Conservation (phyloP, 805 yeast species). For the Ogataea glucozyma region DNA sequence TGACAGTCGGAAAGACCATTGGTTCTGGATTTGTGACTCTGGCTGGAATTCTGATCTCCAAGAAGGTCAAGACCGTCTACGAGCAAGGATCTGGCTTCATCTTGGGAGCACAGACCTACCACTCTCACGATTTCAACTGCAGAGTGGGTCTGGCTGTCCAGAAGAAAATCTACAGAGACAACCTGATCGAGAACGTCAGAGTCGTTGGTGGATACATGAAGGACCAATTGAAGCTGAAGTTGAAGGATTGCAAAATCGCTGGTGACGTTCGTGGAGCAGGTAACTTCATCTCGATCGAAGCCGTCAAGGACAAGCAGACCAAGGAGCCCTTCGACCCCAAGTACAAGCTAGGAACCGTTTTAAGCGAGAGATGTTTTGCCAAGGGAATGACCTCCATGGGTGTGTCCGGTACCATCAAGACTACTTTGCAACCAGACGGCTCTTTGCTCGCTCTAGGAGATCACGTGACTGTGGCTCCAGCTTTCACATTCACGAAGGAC, state of each 20-base stretch:
- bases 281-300: constrained; percentile 58
- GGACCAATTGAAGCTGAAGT: constrained; percentile 35
- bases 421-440: constrained; percentile 32
- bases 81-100: constrained; percentile 43
- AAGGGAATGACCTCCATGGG: constrained; percentile 53
- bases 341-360: constrained; percentile 39
- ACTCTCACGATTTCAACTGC: constrained; percentile 49
- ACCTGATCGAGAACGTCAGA: constrained; percentile 42
- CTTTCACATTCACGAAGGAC: constrained; percentile 43
- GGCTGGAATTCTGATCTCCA: constrained; percentile 47
- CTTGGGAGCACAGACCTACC: constrained; percentile 53
- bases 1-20: constrained; percentile 49
- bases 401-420: constrained; percentile 40
- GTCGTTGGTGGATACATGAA: constrained; percentile 46
- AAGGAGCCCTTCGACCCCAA: constrained; percentile 48
- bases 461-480: constrained; percentile 49
- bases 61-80: constrained; percentile 40
- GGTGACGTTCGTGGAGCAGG: constrained; percentile 69
- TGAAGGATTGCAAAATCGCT: constrained; percentile 41
- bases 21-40: constrained; percentile 52
- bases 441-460: constrained; percentile 38
- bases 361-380: constrained; percentile 38
- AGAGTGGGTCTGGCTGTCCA: constrained; percentile 49
- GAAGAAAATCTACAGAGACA: constrained; percentile 38
- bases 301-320: constrained; percentile 52